Conservation (phyloP, 495 filamentous ascomycete genomes). For the Aspergillus campestris region DNA sequence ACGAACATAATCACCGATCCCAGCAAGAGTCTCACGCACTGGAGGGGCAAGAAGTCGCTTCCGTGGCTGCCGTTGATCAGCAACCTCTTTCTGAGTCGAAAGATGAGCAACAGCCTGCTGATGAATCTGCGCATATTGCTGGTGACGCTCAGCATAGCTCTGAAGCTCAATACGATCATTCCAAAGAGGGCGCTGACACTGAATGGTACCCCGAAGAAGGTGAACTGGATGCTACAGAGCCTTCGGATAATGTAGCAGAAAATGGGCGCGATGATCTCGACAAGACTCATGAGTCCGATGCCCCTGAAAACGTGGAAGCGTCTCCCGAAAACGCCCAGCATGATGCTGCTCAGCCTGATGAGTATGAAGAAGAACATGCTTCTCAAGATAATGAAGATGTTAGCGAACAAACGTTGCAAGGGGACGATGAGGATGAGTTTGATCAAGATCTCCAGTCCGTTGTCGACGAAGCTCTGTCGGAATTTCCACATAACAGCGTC, state of each 20-base stretch:
- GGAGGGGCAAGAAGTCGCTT: constrained; percentile 25
- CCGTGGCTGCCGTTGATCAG: constrained; percentile 22
- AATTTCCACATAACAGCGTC: constrained; percentile 5
- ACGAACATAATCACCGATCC: background rate
- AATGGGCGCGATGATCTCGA: constrained; percentile 11
- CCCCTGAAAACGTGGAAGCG: constrained; percentile 11
- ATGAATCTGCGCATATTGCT: constrained; percentile 6
- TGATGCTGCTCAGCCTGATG: background rate
- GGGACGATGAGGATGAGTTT: constrained; percentile 11
- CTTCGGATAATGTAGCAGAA: constrained; percentile 9
- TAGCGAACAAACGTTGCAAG: constrained; percentile 7
- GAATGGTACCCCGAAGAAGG: background rate
- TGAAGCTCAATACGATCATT: constrained; percentile 9
- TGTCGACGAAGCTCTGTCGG: constrained; percentile 6
- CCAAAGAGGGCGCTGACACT: constrained; percentile 6
- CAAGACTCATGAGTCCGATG: constrained; percentile 12
- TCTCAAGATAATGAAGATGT: constrained; percentile 15
- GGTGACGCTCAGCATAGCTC: constrained; percentile 7
- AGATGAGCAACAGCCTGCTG: constrained; percentile 9
- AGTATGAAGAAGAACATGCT: constrained; percentile 6
- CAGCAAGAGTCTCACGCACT: constrained; percentile 17
- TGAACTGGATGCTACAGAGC: constrained; percentile 3
- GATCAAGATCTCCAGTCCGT: constrained; percentile 10
- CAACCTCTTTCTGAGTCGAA: constrained; percentile 7
- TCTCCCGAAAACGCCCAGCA: constrained; percentile 3